Conservation (phyloP, 1,284 basidiomycete genomes). For the Rhodotorula sp. region DNA sequence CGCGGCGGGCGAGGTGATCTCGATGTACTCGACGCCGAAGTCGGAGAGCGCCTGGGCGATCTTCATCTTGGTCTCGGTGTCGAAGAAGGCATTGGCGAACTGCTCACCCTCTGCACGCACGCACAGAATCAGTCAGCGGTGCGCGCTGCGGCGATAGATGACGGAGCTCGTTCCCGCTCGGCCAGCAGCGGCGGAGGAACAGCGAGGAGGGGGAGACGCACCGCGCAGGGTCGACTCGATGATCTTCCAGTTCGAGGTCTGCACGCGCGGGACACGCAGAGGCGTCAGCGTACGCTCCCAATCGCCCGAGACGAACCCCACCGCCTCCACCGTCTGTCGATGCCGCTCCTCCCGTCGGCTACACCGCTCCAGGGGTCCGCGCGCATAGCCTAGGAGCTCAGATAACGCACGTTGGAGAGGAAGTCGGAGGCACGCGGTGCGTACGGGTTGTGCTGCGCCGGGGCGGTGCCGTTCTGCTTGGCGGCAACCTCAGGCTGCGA, state of each 20-base stretch:
- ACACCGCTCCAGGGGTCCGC: background rate
- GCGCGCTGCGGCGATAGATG: background rate
- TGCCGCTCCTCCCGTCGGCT: background rate
- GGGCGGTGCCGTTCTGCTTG: slow-evolving; percentile 6
- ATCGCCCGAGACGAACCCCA: background rate
- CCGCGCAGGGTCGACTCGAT: slow-evolving; percentile 96
- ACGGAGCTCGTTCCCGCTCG: background rate
- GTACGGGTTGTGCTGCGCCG: slow-evolving; percentile 67
- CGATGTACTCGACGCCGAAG: slow-evolving; percentile 99
- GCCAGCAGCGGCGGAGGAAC: background rate
- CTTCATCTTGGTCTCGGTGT: slow-evolving; percentile 99
- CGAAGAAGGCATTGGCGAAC: slow-evolving; percentile 99
- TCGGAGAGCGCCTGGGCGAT: slow-evolving; percentile 95
- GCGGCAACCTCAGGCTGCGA: slow-evolving; percentile 30
- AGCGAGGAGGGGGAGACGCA: slow-evolving; percentile 52
- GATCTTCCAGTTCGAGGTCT: slow-evolving; percentile 62
- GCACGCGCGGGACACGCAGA: background rate
- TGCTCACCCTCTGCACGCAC: slow-evolving; percentile 86
- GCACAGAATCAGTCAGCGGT: background rate
- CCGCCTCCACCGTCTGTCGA: background rate
- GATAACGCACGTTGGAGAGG: slow-evolving; percentile 53
- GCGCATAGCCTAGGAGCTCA: too few species aligned
- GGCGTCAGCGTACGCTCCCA: background rate
- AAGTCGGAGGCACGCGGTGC: slow-evolving; percentile 87
- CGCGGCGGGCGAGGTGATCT: slow-evolving; percentile 96